Percentiles rank a stretch among this genome's conserved stretches.
Conservation (phyloP, 305 asterid genomes). For the Solanum hybrid region DNA sequence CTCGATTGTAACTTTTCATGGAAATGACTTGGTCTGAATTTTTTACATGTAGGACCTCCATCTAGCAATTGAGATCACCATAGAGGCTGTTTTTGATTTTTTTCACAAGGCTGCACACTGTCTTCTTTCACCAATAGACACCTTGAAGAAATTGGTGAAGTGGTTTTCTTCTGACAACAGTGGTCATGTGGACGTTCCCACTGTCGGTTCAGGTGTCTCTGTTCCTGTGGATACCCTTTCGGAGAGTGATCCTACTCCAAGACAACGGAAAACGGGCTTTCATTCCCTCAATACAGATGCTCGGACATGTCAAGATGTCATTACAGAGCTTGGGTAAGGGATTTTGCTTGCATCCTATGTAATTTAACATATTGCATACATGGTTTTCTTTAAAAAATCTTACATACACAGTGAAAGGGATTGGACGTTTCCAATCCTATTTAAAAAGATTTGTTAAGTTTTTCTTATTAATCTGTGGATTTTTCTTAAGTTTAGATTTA, state of each 20-base stretch:
- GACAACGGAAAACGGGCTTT: slow-evolving; percentile 44
- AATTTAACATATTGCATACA: background rate
- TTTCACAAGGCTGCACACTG: slow-evolving; percentile 74
- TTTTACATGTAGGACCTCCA: slow-evolving; percentile 68
- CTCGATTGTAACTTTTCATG: background rate
- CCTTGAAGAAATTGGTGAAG: slow-evolving; percentile 32
- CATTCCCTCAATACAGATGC: slow-evolving; percentile 86
- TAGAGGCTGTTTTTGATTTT: slow-evolving; percentile 72
- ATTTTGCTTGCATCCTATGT: slow-evolving; percentile 5
- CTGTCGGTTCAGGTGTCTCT: slow-evolving; percentile 33
- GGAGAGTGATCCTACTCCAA: slow-evolving; percentile 64
- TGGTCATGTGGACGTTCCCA: slow-evolving; percentile 20
- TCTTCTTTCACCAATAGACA: slow-evolving; percentile 68
- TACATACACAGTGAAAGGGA: background rate
- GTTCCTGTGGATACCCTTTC: slow-evolving; percentile 49
- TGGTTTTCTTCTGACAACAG: slow-evolving; percentile 46
- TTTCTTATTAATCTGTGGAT: background rate
- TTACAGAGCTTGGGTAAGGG: slow-evolving; percentile 90
- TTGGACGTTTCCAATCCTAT: background rate
- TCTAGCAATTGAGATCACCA: slow-evolving; percentile 71
- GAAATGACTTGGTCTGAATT: background rate
- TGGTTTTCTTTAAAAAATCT: background rate
- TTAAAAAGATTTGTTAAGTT: background rate
- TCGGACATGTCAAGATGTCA: slow-evolving; percentile 94
- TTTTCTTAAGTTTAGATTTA: background rate